A percentile compares a stretch with the other conserved stretches of the same genome.
phyloP scores from a whole-genome alignment of 1,284 basidiomycete species.

The Trichosporon coremiiforme region DNA sequence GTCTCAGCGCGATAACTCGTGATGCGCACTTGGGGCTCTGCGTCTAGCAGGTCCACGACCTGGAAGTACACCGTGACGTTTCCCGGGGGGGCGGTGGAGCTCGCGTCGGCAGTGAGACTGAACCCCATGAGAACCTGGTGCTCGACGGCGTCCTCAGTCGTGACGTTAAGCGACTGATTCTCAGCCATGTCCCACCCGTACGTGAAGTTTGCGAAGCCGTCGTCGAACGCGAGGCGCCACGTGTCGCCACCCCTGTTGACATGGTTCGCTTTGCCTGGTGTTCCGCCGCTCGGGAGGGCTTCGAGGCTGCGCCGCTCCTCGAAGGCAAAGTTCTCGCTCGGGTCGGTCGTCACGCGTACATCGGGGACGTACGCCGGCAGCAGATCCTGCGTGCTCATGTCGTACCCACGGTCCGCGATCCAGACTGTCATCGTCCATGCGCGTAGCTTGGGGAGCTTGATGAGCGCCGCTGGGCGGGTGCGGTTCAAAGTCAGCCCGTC shows the following conservation, averaged over 20 bases:
- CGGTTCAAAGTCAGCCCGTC: conserved; percentile 19
- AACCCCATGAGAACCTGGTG: background rate
- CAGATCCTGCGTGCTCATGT: conserved; percentile 33
- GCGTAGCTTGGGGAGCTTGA: conserved; percentile 1
- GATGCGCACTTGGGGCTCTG: background rate
- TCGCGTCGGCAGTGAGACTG: background rate
- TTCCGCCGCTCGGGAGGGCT: conserved; percentile 61
- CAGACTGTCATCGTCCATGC: conserved; percentile 4
- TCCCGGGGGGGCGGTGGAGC: background rate
- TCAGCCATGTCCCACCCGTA: conserved; percentile 33
- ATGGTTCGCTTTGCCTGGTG: conserved; percentile 57
- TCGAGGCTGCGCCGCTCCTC: background rate
- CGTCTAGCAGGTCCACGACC: conserved; percentile 45
- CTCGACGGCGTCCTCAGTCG: background rate
- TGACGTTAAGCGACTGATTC: conserved; percentile 9
- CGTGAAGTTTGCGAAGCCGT: conserved; percentile 66
- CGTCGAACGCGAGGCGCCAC: conserved; percentile 60
- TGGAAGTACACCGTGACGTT: conserved; percentile 25
- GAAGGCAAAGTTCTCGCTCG: conserved; percentile 40
- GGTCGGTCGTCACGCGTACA: conserved; percentile 34
- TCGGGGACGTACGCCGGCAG: conserved; percentile 32
- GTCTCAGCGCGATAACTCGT: conserved; percentile 46
- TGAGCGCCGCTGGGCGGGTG: background rate
- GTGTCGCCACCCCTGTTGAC: conserved; percentile 56
- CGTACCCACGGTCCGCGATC: conserved; percentile 32